Conservation (phyloP, 192 early-diverging fungal species). For the Backusella westeae region DNA sequence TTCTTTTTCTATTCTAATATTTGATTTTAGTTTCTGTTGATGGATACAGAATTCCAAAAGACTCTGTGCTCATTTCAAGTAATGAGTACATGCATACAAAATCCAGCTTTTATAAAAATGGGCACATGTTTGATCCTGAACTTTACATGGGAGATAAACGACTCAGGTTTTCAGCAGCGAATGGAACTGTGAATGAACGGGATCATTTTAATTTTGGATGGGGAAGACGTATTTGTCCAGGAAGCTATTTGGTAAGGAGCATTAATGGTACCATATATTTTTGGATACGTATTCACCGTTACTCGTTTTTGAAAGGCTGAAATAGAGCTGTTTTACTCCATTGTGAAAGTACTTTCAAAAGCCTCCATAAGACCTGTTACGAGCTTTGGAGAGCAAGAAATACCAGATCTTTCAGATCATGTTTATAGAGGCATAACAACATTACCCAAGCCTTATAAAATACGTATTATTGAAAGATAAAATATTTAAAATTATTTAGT, state of each 20-base stretch:
- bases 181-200: conserved; percentile 14
- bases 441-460: not conserved
- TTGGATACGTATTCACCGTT: too few species aligned
- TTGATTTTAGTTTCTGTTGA: conserved; percentile 14
- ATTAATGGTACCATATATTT: too few species aligned
- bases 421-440: not conserved
- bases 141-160: conserved; percentile 17
- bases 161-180: not conserved
- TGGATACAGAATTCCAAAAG: conserved; percentile 48
- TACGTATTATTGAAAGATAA: not conserved
- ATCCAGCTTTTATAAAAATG: conserved; percentile 32
- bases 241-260: not conserved
- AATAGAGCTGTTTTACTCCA: not conserved
- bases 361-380: not conserved
- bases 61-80: conserved; percentile 41
- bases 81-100: conserved; percentile 45
- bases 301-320: not conserved
- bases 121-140: conserved; percentile 48
- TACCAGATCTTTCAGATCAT: not conserved
- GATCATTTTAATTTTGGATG: conserved; percentile 21
- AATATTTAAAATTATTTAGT: not conserved
- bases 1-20: not conserved
- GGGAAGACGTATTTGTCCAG: conserved; percentile 12
- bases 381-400: not conserved
- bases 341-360: not conserved